Conservation (phyloP, 441 rosid species). For the Isatis lusitanica region DNA sequence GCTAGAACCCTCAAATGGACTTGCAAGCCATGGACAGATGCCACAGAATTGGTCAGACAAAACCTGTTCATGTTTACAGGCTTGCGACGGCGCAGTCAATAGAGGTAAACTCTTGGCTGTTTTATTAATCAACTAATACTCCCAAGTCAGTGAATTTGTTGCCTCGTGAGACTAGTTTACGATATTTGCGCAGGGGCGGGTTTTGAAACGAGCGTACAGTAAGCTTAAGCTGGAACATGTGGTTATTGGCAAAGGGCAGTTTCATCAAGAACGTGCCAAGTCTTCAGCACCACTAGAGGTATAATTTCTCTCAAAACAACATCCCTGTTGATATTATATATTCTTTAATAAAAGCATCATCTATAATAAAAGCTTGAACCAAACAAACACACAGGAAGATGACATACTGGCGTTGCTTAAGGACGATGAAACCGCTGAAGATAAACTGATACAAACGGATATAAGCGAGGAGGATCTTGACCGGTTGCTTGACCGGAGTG, state of each 20-base stretch:
- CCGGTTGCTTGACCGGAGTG: conserved; percentile 71
- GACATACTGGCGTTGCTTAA: conserved; percentile 71
- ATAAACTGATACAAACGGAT: conserved; percentile 85
- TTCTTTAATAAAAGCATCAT: background rate
- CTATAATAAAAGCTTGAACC: conserved; percentile 1
- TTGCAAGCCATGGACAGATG: conserved; percentile 99
- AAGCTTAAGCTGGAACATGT: conserved; percentile 98
- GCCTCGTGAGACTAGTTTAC: conserved; percentile 25
- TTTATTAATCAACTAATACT: background rate
- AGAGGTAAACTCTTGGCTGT: conserved; percentile 54
- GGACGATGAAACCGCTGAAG: conserved; percentile 82
- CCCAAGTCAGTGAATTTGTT: conserved; percentile 7
- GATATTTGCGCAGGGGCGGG: conserved; percentile 66
- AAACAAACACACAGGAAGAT: conserved; percentile 59
- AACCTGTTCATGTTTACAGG: conserved; percentile 98
- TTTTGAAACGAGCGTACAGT: conserved; percentile 84
- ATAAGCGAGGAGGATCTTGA: conserved; percentile 81
- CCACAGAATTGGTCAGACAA: conserved; percentile 97
- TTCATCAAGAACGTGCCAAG: conserved; percentile 81
- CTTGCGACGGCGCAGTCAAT: conserved; percentile 91
- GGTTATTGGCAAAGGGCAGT: conserved; percentile 90
- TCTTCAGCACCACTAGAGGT: conserved; percentile 57
- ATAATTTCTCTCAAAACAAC: background rate
- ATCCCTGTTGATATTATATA: background rate
- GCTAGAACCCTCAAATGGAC: conserved; percentile 97